phyloP scores from a whole-genome alignment of 2,329 filamentous ascomycete genomes.

The Fusarium gaditjirri region DNA sequence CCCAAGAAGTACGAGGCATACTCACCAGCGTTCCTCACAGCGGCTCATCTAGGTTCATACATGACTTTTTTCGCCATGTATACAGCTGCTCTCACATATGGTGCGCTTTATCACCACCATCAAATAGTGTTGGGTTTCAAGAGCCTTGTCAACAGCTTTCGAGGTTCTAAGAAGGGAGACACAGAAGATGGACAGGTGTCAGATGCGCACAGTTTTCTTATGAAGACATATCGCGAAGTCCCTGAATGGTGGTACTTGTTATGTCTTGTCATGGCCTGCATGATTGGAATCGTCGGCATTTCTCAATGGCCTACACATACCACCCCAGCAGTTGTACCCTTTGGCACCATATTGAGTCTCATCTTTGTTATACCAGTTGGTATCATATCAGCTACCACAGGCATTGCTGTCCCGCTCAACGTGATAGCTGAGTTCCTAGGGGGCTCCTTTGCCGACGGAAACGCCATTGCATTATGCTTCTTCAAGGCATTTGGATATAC shows the following conservation, averaged over 20 bases:
- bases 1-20: conserved; percentile 53
- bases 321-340: conserved; percentile 54
- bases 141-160: conserved; percentile 45
- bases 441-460: conserved; percentile 55
- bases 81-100: conserved; percentile 53
- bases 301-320: conserved; percentile 57
- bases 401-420: conserved; percentile 54
- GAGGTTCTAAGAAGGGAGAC: conserved; percentile 40
- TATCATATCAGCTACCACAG: conserved; percentile 57
- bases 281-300: conserved; percentile 50
- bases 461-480: conserved; percentile 59
- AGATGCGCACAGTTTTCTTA: conserved; percentile 59
- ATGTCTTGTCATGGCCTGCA: conserved; percentile 46
- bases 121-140: conserved; percentile 53
- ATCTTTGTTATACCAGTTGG: conserved; percentile 58
- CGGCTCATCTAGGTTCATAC: conserved; percentile 51
- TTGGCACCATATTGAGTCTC: conserved; percentile 54
- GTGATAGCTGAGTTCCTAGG: conserved; percentile 61
- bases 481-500: conserved; percentile 57
- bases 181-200: conserved; percentile 34
- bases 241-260: conserved; percentile 60
- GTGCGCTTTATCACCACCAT: conserved; percentile 52
- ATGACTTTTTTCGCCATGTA: conserved; percentile 56
- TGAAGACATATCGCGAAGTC: conserved; percentile 58
- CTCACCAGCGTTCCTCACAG: conserved; percentile 55